Conservation (phyloP, 1,284 basidiomycete genomes). For the Papiliotrema nemorosa region DNA sequence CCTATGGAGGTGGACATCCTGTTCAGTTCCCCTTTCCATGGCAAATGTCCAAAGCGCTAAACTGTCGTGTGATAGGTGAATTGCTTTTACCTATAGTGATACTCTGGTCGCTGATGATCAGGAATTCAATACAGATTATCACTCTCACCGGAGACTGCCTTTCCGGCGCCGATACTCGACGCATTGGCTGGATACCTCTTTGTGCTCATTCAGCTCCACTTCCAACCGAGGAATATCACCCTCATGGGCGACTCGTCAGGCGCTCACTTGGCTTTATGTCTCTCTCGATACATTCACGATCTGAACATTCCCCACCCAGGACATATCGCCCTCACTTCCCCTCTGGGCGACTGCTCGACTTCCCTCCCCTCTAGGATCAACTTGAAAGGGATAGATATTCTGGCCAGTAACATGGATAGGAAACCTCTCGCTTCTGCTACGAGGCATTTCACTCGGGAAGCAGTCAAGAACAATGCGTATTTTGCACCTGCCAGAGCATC, state of each 20-base stretch:
- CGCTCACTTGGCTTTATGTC: conserved; percentile 60
- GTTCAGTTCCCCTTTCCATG: conserved; percentile 16
- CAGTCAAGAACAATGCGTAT: conserved; percentile 5
- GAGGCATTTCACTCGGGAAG: conserved; percentile 14
- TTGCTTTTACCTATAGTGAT: background rate
- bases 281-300: conserved; percentile 16
- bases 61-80: conserved; percentile 14
- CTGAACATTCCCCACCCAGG: conserved; percentile 53
- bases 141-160: conserved; percentile 4
- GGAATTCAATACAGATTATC: conserved; percentile 26
- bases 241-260: conserved; percentile 66
- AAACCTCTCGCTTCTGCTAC: conserved; percentile 11
- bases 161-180: conserved; percentile 14
- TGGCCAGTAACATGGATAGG: conserved; percentile 3
- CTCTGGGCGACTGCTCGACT: conserved; percentile 55
- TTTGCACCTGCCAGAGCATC: conserved; percentile 24
- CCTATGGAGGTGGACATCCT: conserved; percentile 18
- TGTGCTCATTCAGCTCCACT: conserved; percentile 52
- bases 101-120: background rate
- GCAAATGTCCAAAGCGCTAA: conserved; percentile 12
- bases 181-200: conserved; percentile 12
- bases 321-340: conserved; percentile 56
- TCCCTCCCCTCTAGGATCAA: conserved; percentile 15
- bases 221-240: conserved; percentile 56
- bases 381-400: conserved; percentile 12